A percentile compares a stretch with the other conserved stretches of the same genome.
Conservation (phyloP, 2,329 filamentous ascomycete genomes). For the Gnomoniopsis sp. region DNA sequence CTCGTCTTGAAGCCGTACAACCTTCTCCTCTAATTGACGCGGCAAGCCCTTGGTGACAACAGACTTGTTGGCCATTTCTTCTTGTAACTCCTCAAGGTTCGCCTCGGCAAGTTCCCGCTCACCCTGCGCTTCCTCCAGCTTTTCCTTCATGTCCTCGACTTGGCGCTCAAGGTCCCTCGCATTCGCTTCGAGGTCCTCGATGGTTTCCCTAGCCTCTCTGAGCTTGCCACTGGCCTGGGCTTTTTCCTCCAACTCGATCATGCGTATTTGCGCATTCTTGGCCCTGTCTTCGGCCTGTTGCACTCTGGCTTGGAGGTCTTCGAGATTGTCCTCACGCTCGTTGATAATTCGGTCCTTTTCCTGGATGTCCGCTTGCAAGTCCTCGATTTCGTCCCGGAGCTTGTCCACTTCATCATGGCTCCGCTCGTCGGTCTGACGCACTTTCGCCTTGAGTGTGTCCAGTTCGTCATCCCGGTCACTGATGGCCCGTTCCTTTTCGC, state of each 20-base stretch:
- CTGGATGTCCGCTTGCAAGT: slow-evolving; percentile 53
- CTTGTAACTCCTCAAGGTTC: slow-evolving; percentile 64
- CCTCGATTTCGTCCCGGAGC: slow-evolving; percentile 45
- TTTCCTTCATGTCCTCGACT: slow-evolving; percentile 51
- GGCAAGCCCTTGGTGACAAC: slow-evolving; percentile 71
- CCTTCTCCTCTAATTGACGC: slow-evolving; percentile 71
- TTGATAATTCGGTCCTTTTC: slow-evolving; percentile 57
- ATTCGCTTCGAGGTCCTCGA: slow-evolving; percentile 55
- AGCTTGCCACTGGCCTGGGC: slow-evolving; percentile 49
- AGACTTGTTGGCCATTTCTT: slow-evolving; percentile 77
- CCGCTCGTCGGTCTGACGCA: slow-evolving; percentile 43
- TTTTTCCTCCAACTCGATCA: slow-evolving; percentile 55
- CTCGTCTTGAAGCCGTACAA: slow-evolving; percentile 63
- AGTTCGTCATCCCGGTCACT: slow-evolving; percentile 74
- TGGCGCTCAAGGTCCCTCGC: slow-evolving; percentile 53
- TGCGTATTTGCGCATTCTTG: slow-evolving; percentile 50
- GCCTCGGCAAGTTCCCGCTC: slow-evolving; percentile 56
- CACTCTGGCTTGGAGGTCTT: slow-evolving; percentile 46
- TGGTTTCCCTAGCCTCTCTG: slow-evolving; percentile 54
- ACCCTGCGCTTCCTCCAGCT: slow-evolving; percentile 48
- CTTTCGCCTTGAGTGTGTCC: slow-evolving; percentile 58
- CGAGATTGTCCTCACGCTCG: slow-evolving; percentile 48
- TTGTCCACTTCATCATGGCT: slow-evolving; percentile 37
- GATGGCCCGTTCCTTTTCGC: slow-evolving; percentile 71
- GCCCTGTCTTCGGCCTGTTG: slow-evolving; percentile 54